Evolutionary conservation across 768 basidiomycete species (phyloP).

Genomic region (Rickenella mellea): DNA sequence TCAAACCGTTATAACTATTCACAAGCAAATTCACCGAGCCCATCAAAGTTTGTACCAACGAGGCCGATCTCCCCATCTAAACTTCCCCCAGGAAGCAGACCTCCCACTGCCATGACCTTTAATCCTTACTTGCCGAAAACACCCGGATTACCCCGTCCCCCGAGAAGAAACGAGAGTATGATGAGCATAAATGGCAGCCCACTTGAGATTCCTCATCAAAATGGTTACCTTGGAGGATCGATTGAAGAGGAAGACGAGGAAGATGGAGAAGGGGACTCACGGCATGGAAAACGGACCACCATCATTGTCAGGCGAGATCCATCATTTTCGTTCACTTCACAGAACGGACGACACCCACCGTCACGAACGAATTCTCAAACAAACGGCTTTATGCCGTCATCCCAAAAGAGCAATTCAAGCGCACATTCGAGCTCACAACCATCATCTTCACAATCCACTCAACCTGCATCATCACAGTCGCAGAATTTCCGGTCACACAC

Average conservation of each 20-base stretch:
- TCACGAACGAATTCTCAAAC: constrained; percentile 15
- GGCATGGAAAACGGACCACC: constrained; percentile 33
- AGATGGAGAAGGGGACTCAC: constrained; percentile 5
- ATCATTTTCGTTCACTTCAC: constrained; percentile 26
- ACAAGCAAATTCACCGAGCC: constrained; percentile 6
- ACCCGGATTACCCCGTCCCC: constrained; percentile 50
- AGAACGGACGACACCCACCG: constrained; percentile 5
- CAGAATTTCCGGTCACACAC: constrained; percentile 11
- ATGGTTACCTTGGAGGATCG: constrained; percentile 33
- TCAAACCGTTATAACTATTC: not conserved
- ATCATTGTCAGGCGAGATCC: constrained; percentile 54
- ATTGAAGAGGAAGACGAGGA: constrained; percentile 22
- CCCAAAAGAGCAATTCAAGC: constrained; percentile 3
- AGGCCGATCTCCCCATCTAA: constrained; percentile 20
- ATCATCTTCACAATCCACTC: not conserved
- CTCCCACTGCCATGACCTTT: constrained; percentile 54
- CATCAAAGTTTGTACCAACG: constrained; percentile 10
- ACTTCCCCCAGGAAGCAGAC: constrained; percentile 24
- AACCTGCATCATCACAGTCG: constrained; percentile 9
- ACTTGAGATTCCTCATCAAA: constrained; percentile 66
- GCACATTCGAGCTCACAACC: constrained; percentile 4
- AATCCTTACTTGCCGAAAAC: constrained; percentile 59
- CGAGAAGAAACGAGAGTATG: constrained; percentile 68
- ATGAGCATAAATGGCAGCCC: constrained; percentile 79
- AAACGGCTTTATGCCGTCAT: constrained; percentile 2